A percentile compares a stretch with the other conserved stretches of the same genome.
Evolutionary conservation across 2,329 filamentous ascomycete genomes (phyloP).

Genomic region (Laburnicola sp.): DNA sequence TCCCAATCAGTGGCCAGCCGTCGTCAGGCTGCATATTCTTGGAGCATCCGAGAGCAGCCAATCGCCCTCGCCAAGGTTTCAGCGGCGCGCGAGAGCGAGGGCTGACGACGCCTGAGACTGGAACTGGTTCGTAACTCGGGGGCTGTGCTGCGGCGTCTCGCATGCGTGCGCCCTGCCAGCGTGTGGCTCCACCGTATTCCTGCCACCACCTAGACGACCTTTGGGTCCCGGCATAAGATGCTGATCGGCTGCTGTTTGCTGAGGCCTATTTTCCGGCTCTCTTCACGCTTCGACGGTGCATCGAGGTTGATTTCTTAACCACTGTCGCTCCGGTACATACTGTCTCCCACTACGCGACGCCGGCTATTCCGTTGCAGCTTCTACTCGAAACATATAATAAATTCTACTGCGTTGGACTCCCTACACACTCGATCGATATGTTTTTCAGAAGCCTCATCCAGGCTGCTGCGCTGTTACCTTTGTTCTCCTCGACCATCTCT

Average conservation of each 20-base stretch:
- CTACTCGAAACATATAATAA: neutral
- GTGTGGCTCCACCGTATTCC: slow-evolving; percentile 17
- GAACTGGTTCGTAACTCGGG: slow-evolving; percentile 34
- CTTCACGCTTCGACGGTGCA: slow-evolving; percentile 1
- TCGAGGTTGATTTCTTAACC: slow-evolving; percentile 11
- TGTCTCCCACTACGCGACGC: neutral
- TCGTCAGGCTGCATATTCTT: slow-evolving; percentile 13
- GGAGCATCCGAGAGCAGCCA: slow-evolving; percentile 4
- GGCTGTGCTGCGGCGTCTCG: slow-evolving; percentile 24
- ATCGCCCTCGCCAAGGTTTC: slow-evolving; percentile 26
- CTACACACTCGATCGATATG: slow-evolving; percentile 26
- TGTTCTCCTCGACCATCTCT: slow-evolving; percentile 31
- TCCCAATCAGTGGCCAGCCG: neutral
- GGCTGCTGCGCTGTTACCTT: slow-evolving; percentile 31
- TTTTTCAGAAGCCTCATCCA: slow-evolving; percentile 33
- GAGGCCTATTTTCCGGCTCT: slow-evolving; percentile 6
- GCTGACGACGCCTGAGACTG: slow-evolving; percentile 45
- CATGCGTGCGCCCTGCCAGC: slow-evolving; percentile 10
- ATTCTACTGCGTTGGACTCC: neutral
- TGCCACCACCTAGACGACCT: neutral
- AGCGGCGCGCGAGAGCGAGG: slow-evolving; percentile 11
- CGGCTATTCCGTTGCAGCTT: neutral
- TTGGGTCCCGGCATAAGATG: slow-evolving; percentile 11
- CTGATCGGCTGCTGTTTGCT: slow-evolving; percentile 6
- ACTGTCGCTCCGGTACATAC: neutral